A percentile compares a stretch with the other conserved stretches of the same genome.
Conservation (phyloP, 306 rosid genomes). For the Inga laurina region DNA sequence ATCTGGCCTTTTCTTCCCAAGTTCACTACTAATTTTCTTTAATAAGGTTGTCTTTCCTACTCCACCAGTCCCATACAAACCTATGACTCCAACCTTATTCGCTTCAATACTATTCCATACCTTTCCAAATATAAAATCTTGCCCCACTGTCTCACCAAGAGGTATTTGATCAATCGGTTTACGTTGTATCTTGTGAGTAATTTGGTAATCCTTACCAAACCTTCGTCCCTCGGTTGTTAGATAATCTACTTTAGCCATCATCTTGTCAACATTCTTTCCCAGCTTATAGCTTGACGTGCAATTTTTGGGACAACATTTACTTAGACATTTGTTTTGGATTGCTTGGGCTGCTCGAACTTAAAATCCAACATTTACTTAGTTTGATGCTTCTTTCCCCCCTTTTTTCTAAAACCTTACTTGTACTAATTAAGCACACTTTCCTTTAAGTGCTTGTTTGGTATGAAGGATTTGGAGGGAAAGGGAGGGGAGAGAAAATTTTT, state of each 20-base stretch:
- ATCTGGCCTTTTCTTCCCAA: not conserved
- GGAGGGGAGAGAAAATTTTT: too few species aligned
- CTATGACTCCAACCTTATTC: too few species aligned
- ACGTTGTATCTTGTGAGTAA: not conserved
- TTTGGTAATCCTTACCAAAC: not conserved
- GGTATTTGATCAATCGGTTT: not conserved
- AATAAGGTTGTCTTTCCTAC: too few species aligned
- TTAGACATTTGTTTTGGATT: not conserved
- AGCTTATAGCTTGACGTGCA: not conserved
- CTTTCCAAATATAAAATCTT: too few species aligned
- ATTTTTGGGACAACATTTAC: constrained; percentile 7
- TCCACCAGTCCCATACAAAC: too few species aligned
- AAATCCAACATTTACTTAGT: not conserved
- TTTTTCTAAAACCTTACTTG: not conserved
- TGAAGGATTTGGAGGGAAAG: too few species aligned
- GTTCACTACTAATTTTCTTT: not conserved
- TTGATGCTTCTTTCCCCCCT: not conserved
- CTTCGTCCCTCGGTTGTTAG: not conserved
- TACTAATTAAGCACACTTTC: not conserved
- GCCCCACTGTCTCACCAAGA: too few species aligned
- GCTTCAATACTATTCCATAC: too few species aligned
- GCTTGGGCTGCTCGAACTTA: not conserved
- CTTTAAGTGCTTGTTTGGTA: too few species aligned
- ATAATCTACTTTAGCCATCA: not conserved
- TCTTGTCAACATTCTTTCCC: not conserved